phyloP scores from a whole-genome alignment of 1,139 yeast species.

The Kodamaea sp. region DNA sequence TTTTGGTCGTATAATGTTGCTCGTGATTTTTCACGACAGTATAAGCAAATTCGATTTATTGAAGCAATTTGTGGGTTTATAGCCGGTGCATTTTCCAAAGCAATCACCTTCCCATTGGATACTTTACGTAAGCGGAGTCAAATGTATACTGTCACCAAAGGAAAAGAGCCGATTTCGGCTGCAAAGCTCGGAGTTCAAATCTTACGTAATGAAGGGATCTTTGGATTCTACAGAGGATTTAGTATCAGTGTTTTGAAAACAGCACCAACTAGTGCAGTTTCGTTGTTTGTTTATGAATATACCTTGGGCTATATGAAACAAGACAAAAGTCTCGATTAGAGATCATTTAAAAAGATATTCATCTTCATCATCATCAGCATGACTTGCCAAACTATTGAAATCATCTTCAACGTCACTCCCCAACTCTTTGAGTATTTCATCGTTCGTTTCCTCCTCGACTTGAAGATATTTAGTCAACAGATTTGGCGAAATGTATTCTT shows the following conservation, averaged over 20 bases:
- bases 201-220: slow-evolving; percentile 51
- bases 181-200: slow-evolving; percentile 33
- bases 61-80: slow-evolving; percentile 69
- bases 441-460: slow-evolving; percentile 19
- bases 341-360: slow-evolving; percentile 31
- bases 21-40: slow-evolving; percentile 26
- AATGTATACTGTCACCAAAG: slow-evolving; percentile 39
- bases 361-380: slow-evolving; percentile 22
- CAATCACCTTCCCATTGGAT: slow-evolving; percentile 79
- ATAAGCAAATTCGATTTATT: slow-evolving; percentile 39
- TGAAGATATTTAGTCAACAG: slow-evolving; percentile 33
- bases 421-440: slow-evolving; percentile 16
- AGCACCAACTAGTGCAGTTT: slow-evolving; percentile 78
- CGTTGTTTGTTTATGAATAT: slow-evolving; percentile 70
- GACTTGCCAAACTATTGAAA: slow-evolving; percentile 9
- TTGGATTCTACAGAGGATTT: slow-evolving; percentile 73
- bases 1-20: slow-evolving; percentile 63
- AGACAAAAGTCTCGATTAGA: slow-evolving; percentile 1
- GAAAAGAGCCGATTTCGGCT: slow-evolving; percentile 13
- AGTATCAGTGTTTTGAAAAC: slow-evolving; percentile 66
- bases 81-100: slow-evolving; percentile 76
- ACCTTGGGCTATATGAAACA: slow-evolving; percentile 14
- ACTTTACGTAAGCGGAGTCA: slow-evolving; percentile 77
- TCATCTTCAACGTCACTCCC: slow-evolving; percentile 16
- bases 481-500: slow-evolving; percentile 43